These are phyloP conservation scores for Porpolomopsis calyptriformis DNA, from an alignment of 768 basidiomycete genomes.

Conservation along the genomic window DNA sequence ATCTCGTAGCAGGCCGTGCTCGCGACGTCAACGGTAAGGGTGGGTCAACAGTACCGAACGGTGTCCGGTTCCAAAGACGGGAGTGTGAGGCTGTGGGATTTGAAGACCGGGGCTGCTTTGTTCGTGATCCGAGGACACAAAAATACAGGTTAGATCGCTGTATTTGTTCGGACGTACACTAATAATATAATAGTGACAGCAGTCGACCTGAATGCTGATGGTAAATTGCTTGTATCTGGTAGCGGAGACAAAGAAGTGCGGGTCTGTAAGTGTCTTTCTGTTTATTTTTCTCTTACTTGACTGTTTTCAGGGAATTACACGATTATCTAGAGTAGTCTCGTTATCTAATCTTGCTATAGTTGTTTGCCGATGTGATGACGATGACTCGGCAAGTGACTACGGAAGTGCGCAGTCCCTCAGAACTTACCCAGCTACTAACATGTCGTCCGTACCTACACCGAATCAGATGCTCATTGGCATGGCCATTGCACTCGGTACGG, in stretches of 20 bases:
- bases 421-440: too few relatives aligned
- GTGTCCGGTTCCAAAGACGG: conserved; percentile 92
- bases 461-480: too few relatives aligned
- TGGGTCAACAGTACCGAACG: conserved; percentile 73
- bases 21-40: conserved; percentile 24
- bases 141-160: conserved; percentile 34
- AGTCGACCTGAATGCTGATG: neutral
- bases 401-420: too few relatives aligned
- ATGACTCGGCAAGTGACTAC: too few relatives aligned
- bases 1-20: conserved; percentile 34
- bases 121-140: conserved; percentile 79
- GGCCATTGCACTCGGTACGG: too few relatives aligned
- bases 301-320: neutral
- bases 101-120: conserved; percentile 63
- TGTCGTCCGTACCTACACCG: too few relatives aligned
- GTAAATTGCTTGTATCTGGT: neutral
- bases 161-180: neutral
- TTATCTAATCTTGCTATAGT: too few relatives aligned
- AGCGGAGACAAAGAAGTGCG: neutral
- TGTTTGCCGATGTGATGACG: too few relatives aligned
- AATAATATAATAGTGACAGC: neutral
- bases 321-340: too few relatives aligned
- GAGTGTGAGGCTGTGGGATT: conserved; percentile 89
- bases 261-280: neutral
- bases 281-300: neutral